phyloP scores from a whole-genome alignment of 208 protist species.

The Trypanosomatidae sp. region DNA sequence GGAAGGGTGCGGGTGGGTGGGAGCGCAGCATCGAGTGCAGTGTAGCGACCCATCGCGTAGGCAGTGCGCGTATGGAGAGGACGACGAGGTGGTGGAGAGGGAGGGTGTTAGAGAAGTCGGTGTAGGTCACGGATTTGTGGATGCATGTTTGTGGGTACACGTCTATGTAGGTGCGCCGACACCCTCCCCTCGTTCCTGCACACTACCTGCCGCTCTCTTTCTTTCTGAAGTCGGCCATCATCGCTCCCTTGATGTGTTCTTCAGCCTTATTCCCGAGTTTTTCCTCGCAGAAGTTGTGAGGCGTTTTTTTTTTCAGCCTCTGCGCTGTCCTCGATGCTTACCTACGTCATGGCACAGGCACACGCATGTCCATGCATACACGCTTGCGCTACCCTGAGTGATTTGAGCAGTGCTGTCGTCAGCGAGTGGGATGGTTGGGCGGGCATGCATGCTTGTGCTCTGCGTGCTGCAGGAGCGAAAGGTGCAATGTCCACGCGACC shows the following conservation, averaged over 20 bases:
- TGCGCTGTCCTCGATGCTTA: neutral
- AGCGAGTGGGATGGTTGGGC: neutral
- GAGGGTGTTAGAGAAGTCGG: neutral
- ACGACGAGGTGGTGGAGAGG: neutral
- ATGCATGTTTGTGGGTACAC: neutral
- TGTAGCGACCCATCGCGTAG: neutral
- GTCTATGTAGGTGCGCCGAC: neutral
- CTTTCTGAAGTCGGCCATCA: neutral
- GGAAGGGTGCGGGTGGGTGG: neutral
- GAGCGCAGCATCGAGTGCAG: neutral
- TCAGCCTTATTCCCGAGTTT: neutral
- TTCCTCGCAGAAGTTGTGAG: neutral
- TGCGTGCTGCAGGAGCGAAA: neutral
- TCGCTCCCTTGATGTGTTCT: neutral
- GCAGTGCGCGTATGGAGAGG: neutral
- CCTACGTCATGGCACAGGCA: neutral
- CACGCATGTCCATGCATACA: neutral
- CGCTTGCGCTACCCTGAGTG: neutral
- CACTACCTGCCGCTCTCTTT: slow-evolving; percentile 5
- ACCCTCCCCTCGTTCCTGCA: slow-evolving; percentile 8
- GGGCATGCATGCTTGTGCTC: neutral
- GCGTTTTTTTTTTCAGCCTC: neutral
- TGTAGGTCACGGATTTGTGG: neutral
- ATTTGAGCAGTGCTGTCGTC: neutral
- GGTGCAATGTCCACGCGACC: too few species aligned